Evolutionary conservation across 1,284 basidiomycete species (phyloP).

Genomic region (Rugiboletus extremiorientalis): DNA sequence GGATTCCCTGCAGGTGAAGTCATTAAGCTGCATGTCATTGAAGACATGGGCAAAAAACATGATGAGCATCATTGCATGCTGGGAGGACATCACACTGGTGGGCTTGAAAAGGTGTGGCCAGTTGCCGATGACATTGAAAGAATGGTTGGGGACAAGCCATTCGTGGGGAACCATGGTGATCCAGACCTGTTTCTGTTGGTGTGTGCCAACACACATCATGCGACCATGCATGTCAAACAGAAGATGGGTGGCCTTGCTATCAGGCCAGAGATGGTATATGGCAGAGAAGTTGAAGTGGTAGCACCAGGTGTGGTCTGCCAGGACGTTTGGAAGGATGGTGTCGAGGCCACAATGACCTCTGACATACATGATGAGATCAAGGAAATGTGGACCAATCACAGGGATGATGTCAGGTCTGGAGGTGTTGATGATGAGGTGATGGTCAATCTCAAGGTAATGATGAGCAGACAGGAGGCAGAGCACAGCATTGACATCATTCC

Average conservation of each 20-base stretch:
- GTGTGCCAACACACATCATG: neutral
- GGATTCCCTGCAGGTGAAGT: no score
- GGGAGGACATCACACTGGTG: neutral
- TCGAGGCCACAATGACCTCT: neutral
- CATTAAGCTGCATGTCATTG: no score
- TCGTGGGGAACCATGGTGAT: neutral
- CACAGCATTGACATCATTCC: neutral
- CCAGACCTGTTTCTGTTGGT: neutral
- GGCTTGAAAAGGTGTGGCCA: neutral
- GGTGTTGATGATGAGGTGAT: neutral
- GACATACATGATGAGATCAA: constrained; percentile 2
- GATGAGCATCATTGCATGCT: neutral
- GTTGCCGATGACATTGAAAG: neutral
- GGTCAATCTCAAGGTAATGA: neutral
- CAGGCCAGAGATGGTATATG: neutral
- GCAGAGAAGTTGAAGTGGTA: neutral
- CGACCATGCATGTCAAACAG: neutral
- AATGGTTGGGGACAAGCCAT: neutral
- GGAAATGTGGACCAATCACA: neutral
- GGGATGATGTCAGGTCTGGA: neutral
- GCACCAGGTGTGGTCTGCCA: neutral
- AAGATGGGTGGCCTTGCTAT: neutral
- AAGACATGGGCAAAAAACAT: neutral
- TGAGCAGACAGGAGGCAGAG: neutral
- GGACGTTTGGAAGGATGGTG: neutral